phyloP scores from a whole-genome alignment of 1,284 basidiomycete species.

The Chondrostereum purpureum region DNA sequence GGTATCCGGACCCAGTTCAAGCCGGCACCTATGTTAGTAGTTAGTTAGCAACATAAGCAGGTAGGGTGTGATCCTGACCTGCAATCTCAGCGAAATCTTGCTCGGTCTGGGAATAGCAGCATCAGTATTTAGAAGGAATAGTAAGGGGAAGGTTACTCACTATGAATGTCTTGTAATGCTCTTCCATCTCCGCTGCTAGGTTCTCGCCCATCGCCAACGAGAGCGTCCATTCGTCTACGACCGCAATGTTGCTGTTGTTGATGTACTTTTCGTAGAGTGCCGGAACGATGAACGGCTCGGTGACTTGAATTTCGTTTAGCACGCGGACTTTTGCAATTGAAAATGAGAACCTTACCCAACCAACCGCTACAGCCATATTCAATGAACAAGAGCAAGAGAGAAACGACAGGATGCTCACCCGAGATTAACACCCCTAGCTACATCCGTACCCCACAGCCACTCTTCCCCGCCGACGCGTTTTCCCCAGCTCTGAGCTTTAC shows the following conservation, averaged over 20 bases:
- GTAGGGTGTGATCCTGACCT: constrained; percentile 67
- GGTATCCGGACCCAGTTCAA: constrained; percentile 68
- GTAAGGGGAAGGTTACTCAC: constrained; percentile 43
- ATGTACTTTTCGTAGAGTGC: constrained; percentile 17
- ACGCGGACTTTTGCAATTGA: constrained; percentile 50
- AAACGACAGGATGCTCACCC: constrained; percentile 54
- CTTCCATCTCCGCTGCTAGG: constrained; percentile 44
- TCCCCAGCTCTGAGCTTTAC: constrained; percentile 60
- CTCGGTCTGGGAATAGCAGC: constrained; percentile 75
- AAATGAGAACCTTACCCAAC: constrained; percentile 25
- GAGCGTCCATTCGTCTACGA: constrained; percentile 13
- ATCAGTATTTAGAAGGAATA: background rate
- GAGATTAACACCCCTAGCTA: constrained; percentile 53
- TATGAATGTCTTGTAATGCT: constrained; percentile 72
- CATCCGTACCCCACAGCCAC: constrained; percentile 45
- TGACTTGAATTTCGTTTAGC: too few relatives aligned
- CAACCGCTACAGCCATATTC: constrained; percentile 25
- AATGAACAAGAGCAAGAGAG: constrained; percentile 53
- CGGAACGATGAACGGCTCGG: constrained; percentile 32
- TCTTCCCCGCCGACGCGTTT: constrained; percentile 55
- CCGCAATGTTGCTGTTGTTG: constrained; percentile 27
- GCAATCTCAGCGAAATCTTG: constrained; percentile 78
- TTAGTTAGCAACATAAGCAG: background rate
- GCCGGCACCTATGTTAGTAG: constrained; percentile 54
- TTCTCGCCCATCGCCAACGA: constrained; percentile 25